These are phyloP conservation scores for Allium cepa DNA, from an alignment of 106 monocot genomes.

Conservation along the genomic window DNA sequence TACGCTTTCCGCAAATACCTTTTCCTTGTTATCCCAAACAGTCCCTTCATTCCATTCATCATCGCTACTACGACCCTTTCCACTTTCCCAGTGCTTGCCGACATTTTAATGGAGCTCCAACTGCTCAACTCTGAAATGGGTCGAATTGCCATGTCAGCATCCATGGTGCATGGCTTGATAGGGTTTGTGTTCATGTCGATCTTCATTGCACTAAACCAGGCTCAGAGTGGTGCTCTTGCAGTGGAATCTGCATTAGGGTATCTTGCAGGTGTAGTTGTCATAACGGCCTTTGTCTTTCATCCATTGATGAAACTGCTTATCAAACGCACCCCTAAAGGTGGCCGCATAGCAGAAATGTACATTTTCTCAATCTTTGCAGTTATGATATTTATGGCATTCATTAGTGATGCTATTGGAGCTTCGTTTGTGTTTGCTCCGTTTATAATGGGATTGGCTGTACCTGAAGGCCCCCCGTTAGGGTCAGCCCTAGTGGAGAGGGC, in stretches of 20 bases:
- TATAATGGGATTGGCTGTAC: constrained; percentile 22
- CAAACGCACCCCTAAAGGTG: constrained; percentile 15
- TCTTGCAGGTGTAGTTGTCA: not conserved
- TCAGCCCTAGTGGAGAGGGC: constrained; percentile 21
- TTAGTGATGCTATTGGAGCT: constrained; percentile 11
- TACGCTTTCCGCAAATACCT: not conserved
- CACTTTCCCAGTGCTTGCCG: constrained; percentile 28
- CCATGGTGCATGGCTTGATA: constrained; percentile 16
- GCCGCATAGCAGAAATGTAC: constrained; percentile 1
- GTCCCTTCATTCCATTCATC: not conserved
- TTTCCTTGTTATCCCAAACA: not conserved
- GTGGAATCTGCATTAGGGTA: not conserved
- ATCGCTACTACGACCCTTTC: constrained; percentile 5
- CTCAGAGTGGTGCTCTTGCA: not conserved
- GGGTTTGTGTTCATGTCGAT: constrained; percentile 3
- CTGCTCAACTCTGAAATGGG: constrained; percentile 51
- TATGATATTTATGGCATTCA: constrained; percentile 10
- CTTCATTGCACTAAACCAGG: constrained; percentile 1
- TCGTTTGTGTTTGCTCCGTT: constrained; percentile 6
- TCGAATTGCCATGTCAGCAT: constrained; percentile 28
- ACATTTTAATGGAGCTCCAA: constrained; percentile 28
- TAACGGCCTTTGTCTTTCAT: constrained; percentile 17
- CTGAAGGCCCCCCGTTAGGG: constrained; percentile 37
- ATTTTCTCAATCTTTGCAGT: constrained; percentile 6
- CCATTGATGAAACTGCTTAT: constrained; percentile 7